phyloP scores from a whole-genome alignment of 768 basidiomycete genomes.

The Dentipellis fragilis region DNA sequence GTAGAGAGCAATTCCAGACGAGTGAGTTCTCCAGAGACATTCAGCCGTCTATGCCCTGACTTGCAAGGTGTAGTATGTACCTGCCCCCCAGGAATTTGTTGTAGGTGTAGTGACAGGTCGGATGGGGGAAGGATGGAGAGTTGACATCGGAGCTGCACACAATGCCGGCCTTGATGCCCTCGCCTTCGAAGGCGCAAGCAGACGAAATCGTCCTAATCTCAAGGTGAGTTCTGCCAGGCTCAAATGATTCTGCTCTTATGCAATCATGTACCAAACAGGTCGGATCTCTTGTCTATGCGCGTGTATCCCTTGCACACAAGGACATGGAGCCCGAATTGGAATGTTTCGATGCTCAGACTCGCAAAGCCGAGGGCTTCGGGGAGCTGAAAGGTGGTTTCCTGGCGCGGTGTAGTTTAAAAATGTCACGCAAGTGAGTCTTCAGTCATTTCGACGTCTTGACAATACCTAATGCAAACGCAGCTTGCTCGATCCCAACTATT shows the following conservation, averaged over 20 bases:
- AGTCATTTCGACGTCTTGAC: background rate
- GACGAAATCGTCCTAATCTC: constrained; percentile 87
- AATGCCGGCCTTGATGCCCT: constrained; percentile 77
- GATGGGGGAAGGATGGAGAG: constrained; percentile 83
- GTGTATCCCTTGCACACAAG: constrained; percentile 87
- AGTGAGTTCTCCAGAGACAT: constrained; percentile 37
- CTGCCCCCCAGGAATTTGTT: constrained; percentile 83
- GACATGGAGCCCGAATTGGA: constrained; percentile 98
- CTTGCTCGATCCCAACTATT: constrained; percentile 71
- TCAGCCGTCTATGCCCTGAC: background rate
- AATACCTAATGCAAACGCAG: constrained; percentile 28
- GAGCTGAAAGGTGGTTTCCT: constrained; percentile 88
- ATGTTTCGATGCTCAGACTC: constrained; percentile 90
- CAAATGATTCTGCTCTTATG: background rate
- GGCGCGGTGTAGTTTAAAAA: constrained; percentile 68
- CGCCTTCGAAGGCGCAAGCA: constrained; percentile 94
- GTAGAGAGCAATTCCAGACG: constrained; percentile 79
- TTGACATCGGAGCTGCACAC: constrained; percentile 90
- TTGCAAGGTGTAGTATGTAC: constrained; percentile 59
- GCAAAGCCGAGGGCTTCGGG: constrained; percentile 88
- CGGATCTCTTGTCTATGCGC: constrained; percentile 83
- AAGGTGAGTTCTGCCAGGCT: constrained; percentile 41
- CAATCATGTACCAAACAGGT: constrained; percentile 38
- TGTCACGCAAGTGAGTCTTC: constrained; percentile 73
- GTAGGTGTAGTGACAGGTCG: constrained; percentile 75